A percentile compares a stretch with the other conserved stretches of the same genome.
Evolutionary conservation across 106 monocot genomes (phyloP).

Genomic region (Allium fistulosum): DNA sequence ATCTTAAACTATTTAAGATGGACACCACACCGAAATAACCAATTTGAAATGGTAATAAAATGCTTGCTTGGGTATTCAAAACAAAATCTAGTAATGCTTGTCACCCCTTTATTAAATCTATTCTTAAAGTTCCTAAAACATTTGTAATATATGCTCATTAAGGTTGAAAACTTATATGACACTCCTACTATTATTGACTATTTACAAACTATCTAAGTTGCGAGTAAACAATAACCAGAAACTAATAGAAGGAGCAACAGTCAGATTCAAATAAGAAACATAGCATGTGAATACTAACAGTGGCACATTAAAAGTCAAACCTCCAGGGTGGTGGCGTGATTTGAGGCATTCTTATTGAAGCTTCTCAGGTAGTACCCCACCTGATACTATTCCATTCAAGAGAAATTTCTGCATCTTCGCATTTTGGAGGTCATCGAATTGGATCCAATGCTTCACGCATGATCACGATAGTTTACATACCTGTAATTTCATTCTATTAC

Average conservation of each 20-base stretch:
- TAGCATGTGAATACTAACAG: no score
- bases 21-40: no score
- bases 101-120: no score
- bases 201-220: neutral
- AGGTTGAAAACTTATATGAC: neutral
- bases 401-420: conserved; percentile 40
- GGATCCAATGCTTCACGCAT: conserved; percentile 99
- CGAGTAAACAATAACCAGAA: no score
- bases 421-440: conserved; percentile 98
- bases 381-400: conserved; percentile 61
- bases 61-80: no score
- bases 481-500: no score
- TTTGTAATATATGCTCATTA: neutral
- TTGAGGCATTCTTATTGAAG: conserved; percentile 77
- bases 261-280: neutral
- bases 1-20: no score
- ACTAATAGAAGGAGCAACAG: neutral
- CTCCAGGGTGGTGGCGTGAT: conserved; percentile 28
- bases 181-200: neutral
- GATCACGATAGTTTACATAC: neutral
- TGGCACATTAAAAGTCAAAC: conserved; percentile 36
- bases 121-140: neutral
- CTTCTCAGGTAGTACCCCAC: conserved; percentile 95
- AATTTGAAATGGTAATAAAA: no score
- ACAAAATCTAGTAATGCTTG: no score